Conservation (phyloP, 1,284 basidiomycete species). For the Hymenochaete sp. region DNA sequence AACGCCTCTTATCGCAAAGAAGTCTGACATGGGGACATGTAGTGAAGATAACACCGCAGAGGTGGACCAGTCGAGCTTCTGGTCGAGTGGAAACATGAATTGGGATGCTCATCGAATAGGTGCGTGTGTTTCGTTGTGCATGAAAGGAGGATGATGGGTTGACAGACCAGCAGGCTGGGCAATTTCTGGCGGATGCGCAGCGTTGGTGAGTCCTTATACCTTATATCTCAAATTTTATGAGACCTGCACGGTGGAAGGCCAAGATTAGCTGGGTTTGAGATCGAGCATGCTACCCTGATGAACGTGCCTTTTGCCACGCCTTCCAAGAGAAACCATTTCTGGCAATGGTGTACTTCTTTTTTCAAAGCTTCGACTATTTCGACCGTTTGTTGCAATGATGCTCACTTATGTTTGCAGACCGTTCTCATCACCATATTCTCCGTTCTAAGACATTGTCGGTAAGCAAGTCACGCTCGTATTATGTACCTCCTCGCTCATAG, state of each 20-base stretch:
- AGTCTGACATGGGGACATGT: constrained; percentile 29
- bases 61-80: constrained; percentile 55
- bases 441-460: not conserved
- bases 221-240: too few species aligned
- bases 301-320: too few species aligned
- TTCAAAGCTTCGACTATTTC: constrained; percentile 2
- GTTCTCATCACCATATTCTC: constrained; percentile 2
- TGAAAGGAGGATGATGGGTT: too few species aligned
- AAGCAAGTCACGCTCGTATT: not conserved
- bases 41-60: constrained; percentile 42
- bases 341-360: too few species aligned
- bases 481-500: not conserved
- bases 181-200: constrained; percentile 56
- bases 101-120: constrained; percentile 36
- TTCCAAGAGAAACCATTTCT: too few species aligned
- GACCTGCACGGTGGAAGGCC: too few species aligned
- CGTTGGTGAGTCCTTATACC: constrained; percentile 46
- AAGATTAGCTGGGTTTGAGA: too few species aligned
- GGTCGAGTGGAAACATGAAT: constrained; percentile 39
- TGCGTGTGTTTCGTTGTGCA: not conserved
- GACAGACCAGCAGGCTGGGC: constrained; percentile 68
- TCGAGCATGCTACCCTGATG: too few species aligned
- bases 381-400: not conserved
- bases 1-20: not conserved
- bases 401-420: not conserved